Conservation (phyloP, 1,284 basidiomycete species). For the Puccinia coronata region DNA sequence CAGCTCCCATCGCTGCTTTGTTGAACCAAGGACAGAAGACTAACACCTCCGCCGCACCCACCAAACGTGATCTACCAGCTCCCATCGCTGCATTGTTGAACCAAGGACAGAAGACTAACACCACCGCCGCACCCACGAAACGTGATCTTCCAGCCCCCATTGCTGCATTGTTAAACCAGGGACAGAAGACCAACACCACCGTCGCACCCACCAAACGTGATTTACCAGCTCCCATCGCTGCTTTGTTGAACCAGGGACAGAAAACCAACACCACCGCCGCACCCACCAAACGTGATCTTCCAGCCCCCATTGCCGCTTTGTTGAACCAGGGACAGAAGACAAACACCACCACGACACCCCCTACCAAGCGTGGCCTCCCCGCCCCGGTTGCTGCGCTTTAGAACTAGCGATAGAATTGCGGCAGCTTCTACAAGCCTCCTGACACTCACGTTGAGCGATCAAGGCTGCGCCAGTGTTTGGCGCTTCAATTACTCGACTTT, state of each 20-base stretch:
- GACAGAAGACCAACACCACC: not conserved
- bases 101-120: too few species aligned
- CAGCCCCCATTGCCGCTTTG: not conserved
- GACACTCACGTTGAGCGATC: too few species aligned
- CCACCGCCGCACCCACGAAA: too few species aligned
- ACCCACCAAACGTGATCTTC: not conserved
- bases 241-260: not conserved
- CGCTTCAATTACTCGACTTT: too few species aligned
- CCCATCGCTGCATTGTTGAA: too few species aligned
- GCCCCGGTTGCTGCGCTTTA: too few species aligned
- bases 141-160: not conserved
- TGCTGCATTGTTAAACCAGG: not conserved
- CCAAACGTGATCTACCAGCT: not conserved
- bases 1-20: not conserved
- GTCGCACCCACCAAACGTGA: not conserved
- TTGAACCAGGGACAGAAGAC: too few species aligned
- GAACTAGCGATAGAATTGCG: too few species aligned
- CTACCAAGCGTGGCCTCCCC: too few species aligned
- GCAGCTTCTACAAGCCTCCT: too few species aligned
- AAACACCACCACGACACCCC: too few species aligned
- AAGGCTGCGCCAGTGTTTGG: too few species aligned
- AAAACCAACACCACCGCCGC: not conserved
- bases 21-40: not conserved
- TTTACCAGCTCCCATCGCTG: not conserved
- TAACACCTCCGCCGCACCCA: not conserved